phyloP scores from a whole-genome alignment of 2,329 filamentous ascomycete genomes.

The Ceratocystis destructans region DNA sequence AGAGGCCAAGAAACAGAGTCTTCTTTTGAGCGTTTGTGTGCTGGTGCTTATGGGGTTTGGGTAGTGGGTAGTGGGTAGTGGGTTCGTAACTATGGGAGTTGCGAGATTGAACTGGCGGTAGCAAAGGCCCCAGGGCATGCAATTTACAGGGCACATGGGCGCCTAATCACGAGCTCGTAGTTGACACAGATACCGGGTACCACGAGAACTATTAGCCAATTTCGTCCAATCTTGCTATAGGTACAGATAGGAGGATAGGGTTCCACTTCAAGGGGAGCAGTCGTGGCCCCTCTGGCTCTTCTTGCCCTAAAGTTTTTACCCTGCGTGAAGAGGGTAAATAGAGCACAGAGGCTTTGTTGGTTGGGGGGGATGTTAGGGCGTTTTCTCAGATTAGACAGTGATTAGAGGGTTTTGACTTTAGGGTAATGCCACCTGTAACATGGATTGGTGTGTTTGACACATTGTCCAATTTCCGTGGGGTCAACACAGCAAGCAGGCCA shows the following conservation, averaged over 20 bases:
- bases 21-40: constrained; percentile 1
- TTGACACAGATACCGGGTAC: neutral
- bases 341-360: neutral
- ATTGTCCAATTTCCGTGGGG: constrained; percentile 1
- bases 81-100: neutral
- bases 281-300: neutral
- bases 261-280: neutral
- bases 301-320: neutral
- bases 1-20: neutral
- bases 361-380: neutral
- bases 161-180: neutral
- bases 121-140: neutral
- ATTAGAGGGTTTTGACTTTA: neutral
- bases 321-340: neutral
- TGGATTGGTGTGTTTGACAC: constrained; percentile 1
- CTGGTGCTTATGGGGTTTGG: neutral
- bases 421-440: constrained; percentile 8
- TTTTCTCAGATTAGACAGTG: neutral
- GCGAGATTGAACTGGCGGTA: constrained; percentile 1
- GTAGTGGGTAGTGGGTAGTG: neutral
- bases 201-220: neutral
- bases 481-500: neutral
- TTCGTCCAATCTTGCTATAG: neutral
- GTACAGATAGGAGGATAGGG: neutral
- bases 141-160: neutral